Evolutionary conservation across 108 stramenopile genomes (phyloP).

Genomic region (Pseudonitzschia multistriata): DNA sequence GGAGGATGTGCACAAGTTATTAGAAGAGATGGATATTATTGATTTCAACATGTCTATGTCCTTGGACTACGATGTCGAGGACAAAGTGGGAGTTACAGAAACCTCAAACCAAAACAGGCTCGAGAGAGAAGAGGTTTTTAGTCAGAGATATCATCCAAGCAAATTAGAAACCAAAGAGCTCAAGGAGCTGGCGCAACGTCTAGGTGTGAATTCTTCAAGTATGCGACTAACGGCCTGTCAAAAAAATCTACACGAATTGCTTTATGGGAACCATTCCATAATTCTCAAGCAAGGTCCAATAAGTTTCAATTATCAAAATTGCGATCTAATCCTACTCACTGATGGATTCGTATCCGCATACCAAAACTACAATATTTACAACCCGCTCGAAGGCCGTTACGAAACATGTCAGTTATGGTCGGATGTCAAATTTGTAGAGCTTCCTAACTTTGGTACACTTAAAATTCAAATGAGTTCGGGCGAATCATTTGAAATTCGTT

Average conservation of each 20-base stretch:
- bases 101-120: constrained; percentile 23
- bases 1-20: constrained; percentile 22
- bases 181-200: constrained; percentile 3
- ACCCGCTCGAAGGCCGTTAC: constrained; percentile 25
- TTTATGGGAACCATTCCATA: constrained; percentile 33
- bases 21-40: constrained; percentile 31
- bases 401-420: constrained; percentile 32
- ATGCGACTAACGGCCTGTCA: constrained; percentile 17
- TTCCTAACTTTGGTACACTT: background rate
- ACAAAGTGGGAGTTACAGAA: constrained; percentile 1
- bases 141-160: constrained; percentile 36
- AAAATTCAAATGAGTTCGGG: constrained; percentile 15
- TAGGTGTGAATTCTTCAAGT: constrained; percentile 11
- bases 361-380: constrained; percentile 5
- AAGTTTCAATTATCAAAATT: constrained; percentile 17
- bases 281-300: constrained; percentile 20
- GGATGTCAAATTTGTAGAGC: constrained; percentile 19
- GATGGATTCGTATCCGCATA: constrained; percentile 44
- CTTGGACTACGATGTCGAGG: background rate
- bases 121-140: constrained; percentile 39
- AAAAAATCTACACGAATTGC: constrained; percentile 16
- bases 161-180: constrained; percentile 33
- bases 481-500: constrained; percentile 15
- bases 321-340: constrained; percentile 39
- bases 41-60: constrained; percentile 22